Base-by-base conservation (phyloP, 306 rosid genomes). In the Quercus parvula region DNA sequence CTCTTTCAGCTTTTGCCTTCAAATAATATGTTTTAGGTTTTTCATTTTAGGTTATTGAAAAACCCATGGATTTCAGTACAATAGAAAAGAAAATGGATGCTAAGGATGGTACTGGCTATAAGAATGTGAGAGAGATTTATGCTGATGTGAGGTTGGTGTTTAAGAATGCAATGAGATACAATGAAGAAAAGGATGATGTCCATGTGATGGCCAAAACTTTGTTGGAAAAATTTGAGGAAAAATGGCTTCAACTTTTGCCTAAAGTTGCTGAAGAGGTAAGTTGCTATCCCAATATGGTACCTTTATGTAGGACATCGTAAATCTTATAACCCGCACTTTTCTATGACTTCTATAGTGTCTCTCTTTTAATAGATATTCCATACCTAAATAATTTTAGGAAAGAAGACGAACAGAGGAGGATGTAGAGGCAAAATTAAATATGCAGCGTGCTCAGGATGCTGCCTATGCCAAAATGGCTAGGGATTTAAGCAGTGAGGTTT, bases 51-150 rank as follows among this genome's bases (percentile, higher is more conserved):
- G 85, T 92, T 58, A 90, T 94, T 77, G 84, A 88, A 59, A 90
- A 92, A 84, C 97, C 98, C 61, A 92, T 94, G 98, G 98, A 94
- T 77, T 92, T 94, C 55, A 75, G 89, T 35, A 94, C 94, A 0
- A 89, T 94, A 25, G 85, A 84, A 88, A 85, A 86, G 71, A 91
- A 89, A 83, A 92, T 94, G 92, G 87, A 88, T 25, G 90, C 89
- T 49, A 89, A 83, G 77, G 94, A 94, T 85, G 91, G 89, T 57
- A 86, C 91, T 75, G 89, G 94, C 76, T 94, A 94, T 80, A 92
- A 85, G 79, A 88, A 90, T 24, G 91, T 92, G 57, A 61, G 96
- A 22, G 94, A 92, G 77, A 86, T 92, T 44, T 94, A 83, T 84
- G 67, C 89, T 17, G 98, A 94, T 85, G 94, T 91, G 55, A 87